phyloP scores from a whole-genome alignment of 2,329 filamentous ascomycete species.

The Hypoxylon sp. region DNA sequence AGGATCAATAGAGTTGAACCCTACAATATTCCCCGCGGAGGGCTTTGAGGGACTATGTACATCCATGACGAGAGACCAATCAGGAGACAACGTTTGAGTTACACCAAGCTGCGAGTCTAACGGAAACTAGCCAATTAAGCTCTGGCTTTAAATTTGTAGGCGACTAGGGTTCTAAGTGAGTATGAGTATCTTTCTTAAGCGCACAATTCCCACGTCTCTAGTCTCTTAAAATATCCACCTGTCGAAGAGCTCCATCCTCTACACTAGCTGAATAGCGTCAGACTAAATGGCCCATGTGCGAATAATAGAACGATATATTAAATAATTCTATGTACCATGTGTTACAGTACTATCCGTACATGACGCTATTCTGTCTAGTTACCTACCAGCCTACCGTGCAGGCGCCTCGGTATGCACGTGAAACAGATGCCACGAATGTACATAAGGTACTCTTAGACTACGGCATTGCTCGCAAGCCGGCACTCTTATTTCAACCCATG shows the following conservation, averaged over 20 bases:
- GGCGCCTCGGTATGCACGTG: too few species aligned
- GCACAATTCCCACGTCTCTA: neutral
- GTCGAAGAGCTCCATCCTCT: neutral
- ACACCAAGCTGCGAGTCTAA: neutral
- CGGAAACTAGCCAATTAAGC: neutral
- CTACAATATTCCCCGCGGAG: neutral
- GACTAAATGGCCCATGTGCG: too few species aligned
- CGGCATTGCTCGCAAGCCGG: too few species aligned
- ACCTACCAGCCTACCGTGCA: too few species aligned
- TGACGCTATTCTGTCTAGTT: too few species aligned
- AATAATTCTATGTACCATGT: too few species aligned
- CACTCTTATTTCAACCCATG: too few species aligned
- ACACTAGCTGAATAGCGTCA: too few species aligned
- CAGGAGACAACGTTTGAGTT: neutral
- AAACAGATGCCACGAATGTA: too few species aligned
- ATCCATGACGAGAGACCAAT: neutral
- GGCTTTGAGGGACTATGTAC: neutral
- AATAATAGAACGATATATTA: too few species aligned
- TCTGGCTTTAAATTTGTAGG: neutral
- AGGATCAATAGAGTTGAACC: neutral
- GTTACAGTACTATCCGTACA: too few species aligned
- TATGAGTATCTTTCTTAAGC: neutral
- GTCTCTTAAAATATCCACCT: neutral
- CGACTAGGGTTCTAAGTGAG: neutral
- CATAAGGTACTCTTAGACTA: too few species aligned